Percentiles rank a stretch among this genome's conserved stretches.
Conservation (phyloP, 75 land plant genomes). For the Azolla pinnata region DNA sequence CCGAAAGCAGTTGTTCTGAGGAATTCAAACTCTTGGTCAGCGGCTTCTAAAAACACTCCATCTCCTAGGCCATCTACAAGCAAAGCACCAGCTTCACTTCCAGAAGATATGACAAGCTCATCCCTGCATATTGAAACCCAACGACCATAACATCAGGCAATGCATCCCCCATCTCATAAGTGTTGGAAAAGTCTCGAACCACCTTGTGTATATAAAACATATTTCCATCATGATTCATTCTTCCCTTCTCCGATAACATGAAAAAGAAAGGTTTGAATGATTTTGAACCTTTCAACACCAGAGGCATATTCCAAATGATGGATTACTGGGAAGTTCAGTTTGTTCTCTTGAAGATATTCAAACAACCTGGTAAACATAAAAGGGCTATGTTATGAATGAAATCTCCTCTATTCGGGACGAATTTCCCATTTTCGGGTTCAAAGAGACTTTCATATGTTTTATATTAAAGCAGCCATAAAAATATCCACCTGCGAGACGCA, state of each 20-base stretch:
- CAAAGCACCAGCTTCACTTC: constrained; percentile 82
- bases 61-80: constrained; percentile 96
- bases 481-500: constrained; percentile 75
- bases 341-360: constrained; percentile 62
- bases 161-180: too few relatives aligned
- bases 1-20: constrained; percentile 92
- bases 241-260: too few relatives aligned
- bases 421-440: too few relatives aligned
- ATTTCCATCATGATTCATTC: too few relatives aligned
- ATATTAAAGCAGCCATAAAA: not conserved
- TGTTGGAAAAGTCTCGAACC: too few relatives aligned
- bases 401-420: too few relatives aligned
- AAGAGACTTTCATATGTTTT: too few relatives aligned
- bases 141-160: too few relatives aligned
- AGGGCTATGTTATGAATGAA: not conserved
- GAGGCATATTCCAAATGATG: constrained; percentile 79
- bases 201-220: too few relatives aligned
- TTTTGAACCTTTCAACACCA: constrained; percentile 61
- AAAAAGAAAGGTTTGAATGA: too few relatives aligned
- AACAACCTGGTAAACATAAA: constrained; percentile 48
- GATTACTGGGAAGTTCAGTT: constrained; percentile 88
- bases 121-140: constrained; percentile 40
- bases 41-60: constrained; percentile 79
- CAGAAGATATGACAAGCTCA: constrained; percentile 87
- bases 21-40: constrained; percentile 82